These are phyloP conservation scores for Tolypocladium pustulatum DNA, from an alignment of 2,329 filamentous ascomycete genomes.

Conservation along the genomic window DNA sequence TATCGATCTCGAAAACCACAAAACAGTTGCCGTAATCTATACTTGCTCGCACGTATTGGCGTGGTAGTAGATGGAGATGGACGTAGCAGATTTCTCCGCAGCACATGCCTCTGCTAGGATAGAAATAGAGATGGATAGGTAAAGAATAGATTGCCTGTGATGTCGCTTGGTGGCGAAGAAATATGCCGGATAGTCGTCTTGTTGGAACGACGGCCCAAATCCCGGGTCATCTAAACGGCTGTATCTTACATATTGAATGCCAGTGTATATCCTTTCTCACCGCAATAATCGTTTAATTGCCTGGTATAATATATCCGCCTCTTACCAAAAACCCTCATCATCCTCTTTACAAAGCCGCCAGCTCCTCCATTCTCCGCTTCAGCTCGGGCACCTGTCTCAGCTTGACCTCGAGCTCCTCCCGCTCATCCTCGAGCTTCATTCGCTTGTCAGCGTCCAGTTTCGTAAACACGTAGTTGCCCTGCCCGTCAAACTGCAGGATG, in stretches of 20 bases:
- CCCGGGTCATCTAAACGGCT: not conserved
- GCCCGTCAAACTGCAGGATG: constrained; percentile 94
- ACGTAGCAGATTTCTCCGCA: not conserved
- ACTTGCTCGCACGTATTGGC: constrained; percentile 4
- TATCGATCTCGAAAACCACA: not conserved
- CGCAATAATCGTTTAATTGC: too few relatives aligned
- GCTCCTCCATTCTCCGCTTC: constrained; percentile 72
- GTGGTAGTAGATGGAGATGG: not conserved
- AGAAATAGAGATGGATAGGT: not conserved
- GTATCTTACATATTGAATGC: not conserved
- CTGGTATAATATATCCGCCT: not conserved
- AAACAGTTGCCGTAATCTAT: constrained; percentile 5
- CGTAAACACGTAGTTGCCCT: constrained; percentile 85
- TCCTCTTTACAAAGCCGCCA: constrained; percentile 36
- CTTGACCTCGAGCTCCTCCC: constrained; percentile 81
- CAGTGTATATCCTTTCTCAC: not conserved
- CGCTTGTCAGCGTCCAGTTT: constrained; percentile 78
- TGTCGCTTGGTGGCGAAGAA: not conserved
- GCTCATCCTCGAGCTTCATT: constrained; percentile 85
- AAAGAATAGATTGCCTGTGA: not conserved
- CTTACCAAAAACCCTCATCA: not conserved
- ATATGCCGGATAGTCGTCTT: not conserved
- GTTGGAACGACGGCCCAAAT: not conserved
- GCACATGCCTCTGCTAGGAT: not conserved
- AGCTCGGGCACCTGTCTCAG: constrained; percentile 80